Evolutionary conservation across 192 early-diverging fungal species (phyloP).

Genomic region (Allomyces macrogynus): DNA sequence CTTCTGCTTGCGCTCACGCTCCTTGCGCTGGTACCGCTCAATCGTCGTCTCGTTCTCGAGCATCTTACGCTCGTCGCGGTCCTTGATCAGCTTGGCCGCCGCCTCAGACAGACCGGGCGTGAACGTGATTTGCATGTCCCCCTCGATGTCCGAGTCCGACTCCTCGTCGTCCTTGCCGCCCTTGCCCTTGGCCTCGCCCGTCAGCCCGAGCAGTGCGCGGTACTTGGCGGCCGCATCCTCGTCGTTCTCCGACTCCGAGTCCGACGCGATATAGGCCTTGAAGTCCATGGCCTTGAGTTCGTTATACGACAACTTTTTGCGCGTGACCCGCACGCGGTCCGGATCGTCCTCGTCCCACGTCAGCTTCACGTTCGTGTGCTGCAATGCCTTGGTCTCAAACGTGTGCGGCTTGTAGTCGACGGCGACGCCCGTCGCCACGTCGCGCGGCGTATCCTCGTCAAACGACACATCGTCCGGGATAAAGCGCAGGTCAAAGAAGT

Average conservation of each 20-base stretch:
- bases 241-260: constrained; percentile 36
- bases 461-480: constrained; percentile 81
- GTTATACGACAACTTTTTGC: constrained; percentile 66
- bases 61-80: constrained; percentile 9
- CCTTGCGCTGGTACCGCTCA: constrained; percentile 57
- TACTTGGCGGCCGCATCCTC: constrained; percentile 32
- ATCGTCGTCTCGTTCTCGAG: constrained; percentile 64
- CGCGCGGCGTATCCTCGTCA: constrained; percentile 39
- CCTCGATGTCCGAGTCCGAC: constrained; percentile 21
- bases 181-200: background rate
- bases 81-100: constrained; percentile 33
- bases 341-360: constrained; percentile 93
- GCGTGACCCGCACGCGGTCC: constrained; percentile 53
- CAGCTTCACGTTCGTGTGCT: constrained; percentile 80
- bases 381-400: constrained; percentile 60
- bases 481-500: constrained; percentile 85
- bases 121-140: constrained; percentile 91
- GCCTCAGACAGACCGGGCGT: constrained; percentile 69
- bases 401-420: constrained; percentile 46
- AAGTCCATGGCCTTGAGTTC: constrained; percentile 85
- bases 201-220: constrained; percentile 15
- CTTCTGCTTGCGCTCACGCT: constrained; percentile 53
- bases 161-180: constrained; percentile 13
- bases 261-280: constrained; percentile 62
- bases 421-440: constrained; percentile 33